These are phyloP conservation scores for Solanum verrucosum DNA, from an alignment of 257 asterid genomes.

Conservation along the genomic window DNA sequence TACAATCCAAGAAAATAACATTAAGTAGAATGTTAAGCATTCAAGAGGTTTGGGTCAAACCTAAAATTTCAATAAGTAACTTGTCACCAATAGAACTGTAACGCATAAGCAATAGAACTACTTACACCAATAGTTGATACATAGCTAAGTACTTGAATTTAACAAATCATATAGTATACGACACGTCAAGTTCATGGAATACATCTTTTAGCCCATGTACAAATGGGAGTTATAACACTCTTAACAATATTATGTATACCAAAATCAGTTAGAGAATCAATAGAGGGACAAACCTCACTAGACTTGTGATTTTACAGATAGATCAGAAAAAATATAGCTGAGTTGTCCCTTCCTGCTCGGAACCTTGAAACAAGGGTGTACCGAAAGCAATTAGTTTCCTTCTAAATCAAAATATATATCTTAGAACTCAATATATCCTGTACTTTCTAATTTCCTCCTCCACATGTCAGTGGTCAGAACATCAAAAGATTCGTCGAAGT, in stretches of 20 bases:
- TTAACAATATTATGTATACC: not conserved
- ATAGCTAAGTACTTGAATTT: not conserved
- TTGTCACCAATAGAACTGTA: not conserved
- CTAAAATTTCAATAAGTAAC: not conserved
- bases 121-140: not conserved
- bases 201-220: not conserved
- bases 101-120: not conserved
- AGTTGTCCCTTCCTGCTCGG: not conserved
- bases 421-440: not conserved
- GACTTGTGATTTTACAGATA: not conserved
- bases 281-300: not conserved
- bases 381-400: not conserved
- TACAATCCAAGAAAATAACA: not conserved
- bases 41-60: not conserved
- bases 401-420: not conserved
- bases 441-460: not conserved
- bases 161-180: not conserved
- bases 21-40: not conserved
- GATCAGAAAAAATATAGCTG: not conserved
- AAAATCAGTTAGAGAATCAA: not conserved
- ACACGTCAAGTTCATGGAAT: not conserved
- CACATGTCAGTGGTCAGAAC: conserved; percentile 39
- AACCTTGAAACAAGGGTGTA: not conserved
- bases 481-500: conserved; percentile 74
- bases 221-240: not conserved